These are phyloP conservation scores for Mycena latifolia DNA, from an alignment of 768 basidiomycete genomes.

Conservation along the genomic window DNA sequence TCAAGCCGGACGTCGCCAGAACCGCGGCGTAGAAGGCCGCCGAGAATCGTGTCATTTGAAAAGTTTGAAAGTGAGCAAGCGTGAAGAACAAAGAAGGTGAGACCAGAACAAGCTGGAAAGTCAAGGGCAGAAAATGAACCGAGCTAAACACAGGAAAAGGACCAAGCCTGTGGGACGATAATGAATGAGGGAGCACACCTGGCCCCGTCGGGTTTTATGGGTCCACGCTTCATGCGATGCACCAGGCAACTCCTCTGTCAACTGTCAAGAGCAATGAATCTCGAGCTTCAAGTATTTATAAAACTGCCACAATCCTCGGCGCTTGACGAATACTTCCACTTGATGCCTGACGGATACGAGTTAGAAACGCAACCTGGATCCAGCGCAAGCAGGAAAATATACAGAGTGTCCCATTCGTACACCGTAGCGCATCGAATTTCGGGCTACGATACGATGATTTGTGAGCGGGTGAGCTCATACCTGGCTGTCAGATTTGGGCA, in stretches of 20 bases:
- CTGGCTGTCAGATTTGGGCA: no score
- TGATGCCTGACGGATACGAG: not conserved
- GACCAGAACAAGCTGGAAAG: constrained; percentile 27
- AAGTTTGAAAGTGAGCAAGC: not conserved
- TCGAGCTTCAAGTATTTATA: constrained; percentile 2
- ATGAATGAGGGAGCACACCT: constrained; percentile 1
- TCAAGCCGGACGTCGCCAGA: constrained; percentile 29
- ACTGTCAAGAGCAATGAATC: constrained; percentile 9
- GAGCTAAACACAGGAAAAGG: constrained; percentile 1
- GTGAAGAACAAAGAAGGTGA: constrained; percentile 22
- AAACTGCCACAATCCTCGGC: not conserved
- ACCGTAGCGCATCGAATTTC: no score
- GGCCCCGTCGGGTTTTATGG: not conserved
- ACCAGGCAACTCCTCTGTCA: constrained; percentile 17
- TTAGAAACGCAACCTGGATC: no score
- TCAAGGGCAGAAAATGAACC: constrained; percentile 7
- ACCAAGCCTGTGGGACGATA: not conserved
- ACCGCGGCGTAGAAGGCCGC: constrained; percentile 18
- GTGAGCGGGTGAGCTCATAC: no score
- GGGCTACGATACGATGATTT: no score
- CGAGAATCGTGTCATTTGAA: constrained; percentile 31
- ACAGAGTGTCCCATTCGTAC: no score
- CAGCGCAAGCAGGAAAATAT: no score
- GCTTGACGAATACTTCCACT: not conserved
- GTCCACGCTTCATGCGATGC: constrained; percentile 15